A percentile compares a stretch with the other conserved stretches of the same genome.
These are phyloP conservation scores for Malus fusca DNA, from an alignment of 306 rosid species.

Conservation along the genomic window DNA sequence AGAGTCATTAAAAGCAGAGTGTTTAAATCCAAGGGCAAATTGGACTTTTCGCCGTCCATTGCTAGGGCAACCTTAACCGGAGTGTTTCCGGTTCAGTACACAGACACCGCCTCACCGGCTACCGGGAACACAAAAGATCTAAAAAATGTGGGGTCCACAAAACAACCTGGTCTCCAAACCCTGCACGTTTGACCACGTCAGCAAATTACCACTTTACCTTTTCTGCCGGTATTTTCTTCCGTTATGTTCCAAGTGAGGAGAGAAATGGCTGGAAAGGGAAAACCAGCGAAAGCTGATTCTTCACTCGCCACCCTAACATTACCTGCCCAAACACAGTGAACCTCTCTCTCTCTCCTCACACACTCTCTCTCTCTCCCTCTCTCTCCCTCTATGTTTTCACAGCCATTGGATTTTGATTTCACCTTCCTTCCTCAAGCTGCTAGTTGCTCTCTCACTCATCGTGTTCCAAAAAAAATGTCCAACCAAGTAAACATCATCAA, in stretches of 20 bases:
- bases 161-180: background rate
- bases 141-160: background rate
- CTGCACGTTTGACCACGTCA: background rate
- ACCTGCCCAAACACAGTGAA: background rate
- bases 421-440: background rate
- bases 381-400: background rate
- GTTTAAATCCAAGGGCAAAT: background rate
- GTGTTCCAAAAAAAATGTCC: background rate
- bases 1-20: too few species aligned
- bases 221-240: background rate
- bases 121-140: background rate
- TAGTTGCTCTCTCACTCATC: background rate
- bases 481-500: background rate
- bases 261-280: slow-evolving; percentile 3
- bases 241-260: background rate
- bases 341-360: background rate
- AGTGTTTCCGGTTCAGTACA: too few species aligned
- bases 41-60: background rate
- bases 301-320: background rate
- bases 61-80: too few species aligned
- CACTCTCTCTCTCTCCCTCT: background rate
- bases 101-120: too few species aligned
- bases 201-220: background rate
- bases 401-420: background rate
- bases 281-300: background rate